These are phyloP conservation scores for Capsicum baccatum DNA, from an alignment of 257 asterid species.

Conservation along the genomic window DNA sequence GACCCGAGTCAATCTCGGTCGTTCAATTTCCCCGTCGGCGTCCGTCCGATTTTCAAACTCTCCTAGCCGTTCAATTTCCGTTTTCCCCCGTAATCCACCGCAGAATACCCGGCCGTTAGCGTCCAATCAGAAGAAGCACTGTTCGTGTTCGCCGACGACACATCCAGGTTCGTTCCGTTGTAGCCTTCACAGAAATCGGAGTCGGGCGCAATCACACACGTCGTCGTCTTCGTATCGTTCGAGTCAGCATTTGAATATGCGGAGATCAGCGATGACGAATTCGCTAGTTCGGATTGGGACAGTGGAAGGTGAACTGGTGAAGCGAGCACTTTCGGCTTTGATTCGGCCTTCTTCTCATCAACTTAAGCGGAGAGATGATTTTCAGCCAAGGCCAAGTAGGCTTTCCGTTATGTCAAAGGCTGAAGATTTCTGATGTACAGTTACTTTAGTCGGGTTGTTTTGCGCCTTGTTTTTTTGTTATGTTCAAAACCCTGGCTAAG, in stretches of 20 bases:
- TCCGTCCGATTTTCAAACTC: conserved; percentile 61
- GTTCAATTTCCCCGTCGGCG: conserved; percentile 73
- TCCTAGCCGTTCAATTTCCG: conserved; percentile 53
- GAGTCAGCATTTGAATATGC: conserved; percentile 71
- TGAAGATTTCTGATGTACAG: conserved; percentile 35
- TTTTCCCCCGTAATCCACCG: conserved; percentile 39
- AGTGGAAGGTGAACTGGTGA: conserved; percentile 87
- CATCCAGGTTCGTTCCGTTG: conserved; percentile 56
- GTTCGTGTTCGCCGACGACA: conserved; percentile 48
- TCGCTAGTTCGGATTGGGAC: conserved; percentile 89
- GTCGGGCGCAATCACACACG: conserved; percentile 1
- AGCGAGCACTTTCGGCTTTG: conserved; percentile 78
- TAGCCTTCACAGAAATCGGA: conserved; percentile 35
- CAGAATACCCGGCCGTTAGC: conserved; percentile 42
- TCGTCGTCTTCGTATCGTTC: conserved; percentile 47
- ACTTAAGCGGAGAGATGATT: conserved; percentile 70
- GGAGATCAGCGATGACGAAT: conserved; percentile 95
- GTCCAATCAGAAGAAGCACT: conserved; percentile 42
- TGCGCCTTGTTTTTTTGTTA: not conserved
- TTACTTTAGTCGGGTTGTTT: not conserved
- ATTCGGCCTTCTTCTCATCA: conserved; percentile 88
- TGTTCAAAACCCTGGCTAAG: not conserved
- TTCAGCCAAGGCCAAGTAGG: conserved; percentile 80
- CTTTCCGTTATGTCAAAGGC: conserved; percentile 73
- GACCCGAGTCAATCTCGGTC: conserved; percentile 64